phyloP scores from a whole-genome alignment of 1,139 yeast species.

The Sugiyamaella castrensis region DNA sequence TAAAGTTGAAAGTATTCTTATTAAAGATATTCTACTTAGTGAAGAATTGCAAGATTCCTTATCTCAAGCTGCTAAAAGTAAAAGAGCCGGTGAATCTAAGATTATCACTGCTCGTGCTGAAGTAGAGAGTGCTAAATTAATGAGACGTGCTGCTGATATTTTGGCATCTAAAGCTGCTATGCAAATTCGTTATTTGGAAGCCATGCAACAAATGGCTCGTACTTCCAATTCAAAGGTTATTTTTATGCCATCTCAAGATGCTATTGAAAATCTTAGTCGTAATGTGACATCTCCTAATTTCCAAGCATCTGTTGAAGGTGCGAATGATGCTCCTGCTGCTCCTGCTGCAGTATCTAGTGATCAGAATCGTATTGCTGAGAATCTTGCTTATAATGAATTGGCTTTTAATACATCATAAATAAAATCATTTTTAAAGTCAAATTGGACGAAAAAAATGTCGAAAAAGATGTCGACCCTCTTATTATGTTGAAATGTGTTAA shows the following conservation, averaged over 20 bases:
- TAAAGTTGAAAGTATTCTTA: constrained; percentile 62
- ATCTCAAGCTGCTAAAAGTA: constrained; percentile 74
- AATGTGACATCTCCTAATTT: constrained; percentile 15
- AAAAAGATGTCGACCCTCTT: no score
- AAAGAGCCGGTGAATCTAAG: constrained; percentile 74
- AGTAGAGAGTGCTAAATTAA: constrained; percentile 70
- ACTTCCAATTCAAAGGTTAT: constrained; percentile 62
- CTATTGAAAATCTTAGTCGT: constrained; percentile 38
- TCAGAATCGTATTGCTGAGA: constrained; percentile 14
- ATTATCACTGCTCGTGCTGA: constrained; percentile 75
- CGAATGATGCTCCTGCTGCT: background rate
- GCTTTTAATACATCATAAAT: background rate
- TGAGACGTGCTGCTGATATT: constrained; percentile 78
- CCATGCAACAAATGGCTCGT: constrained; percentile 74
- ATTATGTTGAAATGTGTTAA: no score
- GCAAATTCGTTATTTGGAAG: constrained; percentile 77
- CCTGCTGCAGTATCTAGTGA: background rate
- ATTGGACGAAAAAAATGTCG: no score
- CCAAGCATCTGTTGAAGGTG: constrained; percentile 17
- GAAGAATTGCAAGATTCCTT: constrained; percentile 57
- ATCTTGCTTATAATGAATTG: constrained; percentile 12
- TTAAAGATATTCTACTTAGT: constrained; percentile 63
- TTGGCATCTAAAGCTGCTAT: constrained; percentile 73
- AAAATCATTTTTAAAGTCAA: no score
- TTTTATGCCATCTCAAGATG: constrained; percentile 60